Conservation (phyloP, 768 basidiomycete species). For the Russula virescens region DNA sequence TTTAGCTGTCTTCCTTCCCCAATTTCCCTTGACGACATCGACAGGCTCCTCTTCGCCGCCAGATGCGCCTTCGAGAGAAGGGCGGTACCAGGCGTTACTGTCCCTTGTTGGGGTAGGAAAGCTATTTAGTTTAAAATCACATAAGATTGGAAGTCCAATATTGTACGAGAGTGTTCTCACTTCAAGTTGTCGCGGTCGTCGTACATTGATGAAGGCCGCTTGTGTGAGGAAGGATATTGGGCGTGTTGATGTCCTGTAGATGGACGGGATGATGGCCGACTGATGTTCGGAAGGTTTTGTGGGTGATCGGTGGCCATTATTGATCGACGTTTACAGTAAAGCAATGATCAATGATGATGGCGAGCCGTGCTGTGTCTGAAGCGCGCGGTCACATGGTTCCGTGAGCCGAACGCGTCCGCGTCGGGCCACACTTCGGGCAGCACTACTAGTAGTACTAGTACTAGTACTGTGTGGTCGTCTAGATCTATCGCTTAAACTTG, state of each 20-base stretch:
- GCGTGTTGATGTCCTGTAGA: slow-evolving; percentile 21
- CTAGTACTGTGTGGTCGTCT: too few relatives aligned
- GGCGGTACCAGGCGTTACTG: slow-evolving; percentile 78
- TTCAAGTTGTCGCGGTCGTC: slow-evolving; percentile 17
- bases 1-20: slow-evolving; percentile 73
- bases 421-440: too few relatives aligned
- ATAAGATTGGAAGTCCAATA: background rate
- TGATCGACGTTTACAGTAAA: slow-evolving; percentile 17
- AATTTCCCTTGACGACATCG: slow-evolving; percentile 60
- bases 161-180: background rate
- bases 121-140: background rate
- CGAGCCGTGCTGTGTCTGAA: background rate
- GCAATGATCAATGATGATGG: background rate
- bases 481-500: too few relatives aligned
- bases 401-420: too few relatives aligned
- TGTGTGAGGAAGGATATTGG: slow-evolving; percentile 16
- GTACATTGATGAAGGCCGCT: slow-evolving; percentile 18
- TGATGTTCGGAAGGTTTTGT: slow-evolving; percentile 18
- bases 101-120: slow-evolving; percentile 44
- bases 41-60: slow-evolving; percentile 47
- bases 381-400: background rate
- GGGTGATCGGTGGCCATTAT: slow-evolving; percentile 25
- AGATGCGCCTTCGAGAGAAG: slow-evolving; percentile 66
- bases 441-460: too few relatives aligned
- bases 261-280: slow-evolving; percentile 24